These are phyloP conservation scores for Escallonia herrerae DNA, from an alignment of 129 eudicot species.

Conservation along the genomic window DNA sequence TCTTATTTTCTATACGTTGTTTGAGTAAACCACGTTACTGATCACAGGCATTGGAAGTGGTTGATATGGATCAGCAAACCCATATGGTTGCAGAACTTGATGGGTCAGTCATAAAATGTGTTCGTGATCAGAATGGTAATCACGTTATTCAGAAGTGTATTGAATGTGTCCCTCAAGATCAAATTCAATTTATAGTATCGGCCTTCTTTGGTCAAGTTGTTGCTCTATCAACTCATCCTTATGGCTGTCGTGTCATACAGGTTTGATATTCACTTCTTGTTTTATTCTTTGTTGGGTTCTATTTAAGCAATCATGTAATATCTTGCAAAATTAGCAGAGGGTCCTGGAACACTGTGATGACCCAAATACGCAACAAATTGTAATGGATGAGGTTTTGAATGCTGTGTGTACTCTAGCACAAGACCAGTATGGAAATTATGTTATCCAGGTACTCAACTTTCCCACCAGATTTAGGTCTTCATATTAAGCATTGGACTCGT, in stretches of 20 bases:
- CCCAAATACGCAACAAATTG: slow-evolving; percentile 58
- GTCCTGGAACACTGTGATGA: slow-evolving; percentile 88
- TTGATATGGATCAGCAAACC: slow-evolving; percentile 44
- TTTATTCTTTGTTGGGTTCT: not conserved
- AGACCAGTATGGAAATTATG: slow-evolving; percentile 96
- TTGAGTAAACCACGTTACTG: not conserved
- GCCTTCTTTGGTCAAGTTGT: slow-evolving; percentile 78
- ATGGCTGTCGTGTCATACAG: slow-evolving; percentile 84
- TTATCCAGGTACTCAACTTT: slow-evolving; percentile 65
- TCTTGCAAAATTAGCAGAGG: slow-evolving; percentile 40
- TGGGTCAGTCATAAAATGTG: slow-evolving; percentile 84
- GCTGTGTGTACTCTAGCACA: slow-evolving; percentile 75
- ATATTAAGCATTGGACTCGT: not conserved
- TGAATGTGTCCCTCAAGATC: slow-evolving; percentile 67
- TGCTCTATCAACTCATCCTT: slow-evolving; percentile 68
- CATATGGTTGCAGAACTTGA: slow-evolving; percentile 63
- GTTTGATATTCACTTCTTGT: slow-evolving; percentile 19
- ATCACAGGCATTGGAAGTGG: slow-evolving; percentile 64
- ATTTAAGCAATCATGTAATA: not conserved
- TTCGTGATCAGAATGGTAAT: slow-evolving; percentile 90
- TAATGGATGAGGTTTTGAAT: slow-evolving; percentile 86
- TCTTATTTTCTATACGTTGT: no score
- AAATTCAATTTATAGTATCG: slow-evolving; percentile 49
- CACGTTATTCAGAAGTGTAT: slow-evolving; percentile 86
- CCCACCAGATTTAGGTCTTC: not conserved